Evolutionary conservation across 2,329 filamentous ascomycete species (phyloP).

Genomic region (Fusarium paranaense): DNA sequence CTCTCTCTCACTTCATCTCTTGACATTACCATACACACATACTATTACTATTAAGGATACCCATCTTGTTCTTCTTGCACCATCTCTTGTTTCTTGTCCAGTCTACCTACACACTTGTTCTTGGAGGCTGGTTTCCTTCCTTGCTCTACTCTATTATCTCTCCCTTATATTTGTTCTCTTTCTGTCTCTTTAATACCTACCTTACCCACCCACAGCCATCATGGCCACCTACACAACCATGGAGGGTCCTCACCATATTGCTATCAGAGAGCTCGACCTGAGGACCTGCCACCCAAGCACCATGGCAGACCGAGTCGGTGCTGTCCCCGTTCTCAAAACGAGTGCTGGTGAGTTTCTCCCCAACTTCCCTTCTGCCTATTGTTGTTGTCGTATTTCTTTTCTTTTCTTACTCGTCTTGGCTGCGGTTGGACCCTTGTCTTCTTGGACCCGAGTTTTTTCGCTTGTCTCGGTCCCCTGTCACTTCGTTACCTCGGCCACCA

Average conservation of each 20-base stretch:
- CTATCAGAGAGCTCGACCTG: conserved; percentile 63
- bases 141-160: conserved; percentile 4
- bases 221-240: conserved; percentile 40
- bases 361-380: conserved; percentile 14
- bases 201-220: background rate
- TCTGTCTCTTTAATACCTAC: conserved; percentile 10
- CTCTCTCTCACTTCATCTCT: conserved; percentile 18
- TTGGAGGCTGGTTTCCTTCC: conserved; percentile 45
- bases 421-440: conserved; percentile 14
- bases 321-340: conserved; percentile 68
- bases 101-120: conserved; percentile 32
- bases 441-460: conserved; percentile 18
- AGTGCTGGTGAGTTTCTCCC: conserved; percentile 66
- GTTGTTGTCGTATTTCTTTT: conserved; percentile 9
- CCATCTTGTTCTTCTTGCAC: conserved; percentile 18
- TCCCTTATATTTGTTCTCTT: conserved; percentile 18
- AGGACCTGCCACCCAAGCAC: conserved; percentile 60
- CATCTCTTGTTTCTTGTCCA: conserved; percentile 12
- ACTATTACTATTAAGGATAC: conserved; percentile 9
- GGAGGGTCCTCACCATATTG: conserved; percentile 49
- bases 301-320: conserved; percentile 66
- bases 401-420: conserved; percentile 4
- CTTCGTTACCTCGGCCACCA: conserved; percentile 39
- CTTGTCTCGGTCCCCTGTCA: conserved; percentile 20
- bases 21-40: conserved; percentile 19